Conservation (phyloP, 305 asterid genomes). For the Solanum chacoense region DNA sequence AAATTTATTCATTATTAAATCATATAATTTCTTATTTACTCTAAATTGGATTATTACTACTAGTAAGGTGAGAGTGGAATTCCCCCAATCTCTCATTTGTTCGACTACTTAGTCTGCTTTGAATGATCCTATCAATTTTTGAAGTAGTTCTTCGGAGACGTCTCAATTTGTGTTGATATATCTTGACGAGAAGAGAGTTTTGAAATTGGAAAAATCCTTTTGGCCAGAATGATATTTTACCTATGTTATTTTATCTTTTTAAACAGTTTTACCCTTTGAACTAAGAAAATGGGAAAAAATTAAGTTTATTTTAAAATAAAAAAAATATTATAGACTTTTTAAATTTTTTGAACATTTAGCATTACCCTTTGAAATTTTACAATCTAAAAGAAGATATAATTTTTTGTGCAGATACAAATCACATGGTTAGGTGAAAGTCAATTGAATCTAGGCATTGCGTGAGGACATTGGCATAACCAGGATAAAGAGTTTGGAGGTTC, state of each 20-base stretch:
- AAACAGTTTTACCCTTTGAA: no score
- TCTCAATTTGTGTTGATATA: neutral
- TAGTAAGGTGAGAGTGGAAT: neutral
- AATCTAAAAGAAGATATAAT: neutral
- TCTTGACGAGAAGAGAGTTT: neutral
- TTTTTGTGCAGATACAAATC: neutral
- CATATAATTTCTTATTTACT: neutral
- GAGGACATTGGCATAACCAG: rapidly evolving
- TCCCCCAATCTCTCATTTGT: neutral
- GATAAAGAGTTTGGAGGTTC: neutral
- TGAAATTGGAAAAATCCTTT: neutral
- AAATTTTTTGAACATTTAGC: no score
- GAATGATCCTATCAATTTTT: neutral
- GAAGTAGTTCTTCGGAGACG: neutral
- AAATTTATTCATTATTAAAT: no score
- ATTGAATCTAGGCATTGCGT: neutral
- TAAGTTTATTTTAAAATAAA: no score
- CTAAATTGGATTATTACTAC: neutral
- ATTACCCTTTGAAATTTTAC: no score
- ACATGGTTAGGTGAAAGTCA: neutral
- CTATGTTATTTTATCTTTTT: no score
- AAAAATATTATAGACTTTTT: no score
- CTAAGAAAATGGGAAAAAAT: no score
- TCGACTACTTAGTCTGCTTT: neutral
- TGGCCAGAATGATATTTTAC: no score